Base-by-base conservation (phyloP, 495 filamentous ascomycete species). In the Neurospora cerealis region DNA sequence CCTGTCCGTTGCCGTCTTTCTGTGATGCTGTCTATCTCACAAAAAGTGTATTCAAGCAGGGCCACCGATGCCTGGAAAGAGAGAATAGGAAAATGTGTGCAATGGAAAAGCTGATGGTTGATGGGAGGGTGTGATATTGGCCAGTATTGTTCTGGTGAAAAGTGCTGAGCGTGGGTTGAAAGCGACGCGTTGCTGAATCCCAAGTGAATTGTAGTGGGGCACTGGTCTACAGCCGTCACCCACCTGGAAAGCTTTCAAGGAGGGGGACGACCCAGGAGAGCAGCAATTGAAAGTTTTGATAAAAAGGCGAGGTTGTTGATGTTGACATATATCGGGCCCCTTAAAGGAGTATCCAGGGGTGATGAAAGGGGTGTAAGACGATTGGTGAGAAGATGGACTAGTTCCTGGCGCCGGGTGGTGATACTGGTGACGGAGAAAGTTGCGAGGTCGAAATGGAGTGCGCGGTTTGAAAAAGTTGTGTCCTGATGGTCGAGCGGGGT, bases 401-500 rank as follows among this genome's bases (percentile, higher is more conserved):
- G 54, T 66, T 66, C 54, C 13, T 66, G 54, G 54, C 32, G 17
- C 72, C 69, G 62, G 28, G 13, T 34, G 75, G 74, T 70, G 80
- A 80, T 80, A 80, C 78, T 80, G 80, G 78, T 69, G 77, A 42
- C 36, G 42, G 75, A 42, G 72, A 72, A 70, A 74, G 71, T 74
- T 70, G 72, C 74, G 46, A 70, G 36, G 21, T 54, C 19, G 48
- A 72, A 46, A 21, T 48, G 48, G 9, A 32, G 2, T 41, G 69
- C 34, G 69, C 21, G 71, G 38, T 74, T 76, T 28, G 36, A 66
- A 70, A 76, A 73, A 73, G 73, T 40, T 41, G 62, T 38, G 40
- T 71, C 54, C 28, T 4, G 13, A 24, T 81, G 72, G 79, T 73
- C 78, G 73, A 81, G 79, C 74, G 78, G 79, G 73, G 74, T 78